phyloP scores from a whole-genome alignment of 495 filamentous ascomycete species.

The Talaromyces adpressus region DNA sequence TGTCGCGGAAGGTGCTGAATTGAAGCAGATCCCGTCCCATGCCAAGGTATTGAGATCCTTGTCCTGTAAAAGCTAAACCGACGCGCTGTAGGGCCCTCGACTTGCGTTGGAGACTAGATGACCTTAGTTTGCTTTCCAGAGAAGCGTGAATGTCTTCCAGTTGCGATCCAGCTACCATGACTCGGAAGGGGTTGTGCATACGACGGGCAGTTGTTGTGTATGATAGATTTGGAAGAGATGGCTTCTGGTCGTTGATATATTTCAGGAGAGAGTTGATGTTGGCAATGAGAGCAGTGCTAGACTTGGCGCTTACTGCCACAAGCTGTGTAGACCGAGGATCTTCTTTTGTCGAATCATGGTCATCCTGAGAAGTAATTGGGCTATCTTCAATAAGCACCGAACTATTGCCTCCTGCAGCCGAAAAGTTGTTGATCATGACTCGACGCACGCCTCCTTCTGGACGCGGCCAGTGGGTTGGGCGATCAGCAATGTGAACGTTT shows the following conservation, averaged over 20 bases:
- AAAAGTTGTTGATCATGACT: conserved; percentile 64
- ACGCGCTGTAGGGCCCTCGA: conserved; percentile 26
- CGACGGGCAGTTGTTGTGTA: conserved; percentile 80
- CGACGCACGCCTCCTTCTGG: conserved; percentile 57
- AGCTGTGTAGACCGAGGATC: conserved; percentile 14
- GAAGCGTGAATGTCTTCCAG: conserved; percentile 14
- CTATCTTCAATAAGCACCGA: conserved; percentile 47
- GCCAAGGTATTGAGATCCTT: conserved; percentile 43
- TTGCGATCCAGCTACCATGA: conserved; percentile 47
- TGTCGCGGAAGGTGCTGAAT: conserved; percentile 54
- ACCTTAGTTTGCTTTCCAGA: conserved; percentile 21
- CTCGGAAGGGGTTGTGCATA: conserved; percentile 68
- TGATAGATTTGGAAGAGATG: conserved; percentile 40
- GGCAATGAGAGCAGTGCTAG: conserved; percentile 15
- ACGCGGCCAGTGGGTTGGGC: conserved; percentile 16
- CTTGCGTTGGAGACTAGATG: conserved; percentile 17
- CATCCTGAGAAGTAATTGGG: too few species aligned
- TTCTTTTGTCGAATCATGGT: not conserved
- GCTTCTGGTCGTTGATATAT: conserved; percentile 18
- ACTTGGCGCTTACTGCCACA: conserved; percentile 27
- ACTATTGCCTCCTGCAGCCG: conserved; percentile 49
- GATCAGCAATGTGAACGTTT: conserved; percentile 17
- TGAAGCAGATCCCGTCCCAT: conserved; percentile 59
- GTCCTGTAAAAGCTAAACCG: conserved; percentile 48
- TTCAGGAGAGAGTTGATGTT: conserved; percentile 23